Evolutionary conservation across 2,329 filamentous ascomycete species (phyloP).

Genomic region (Aspergillus niger): DNA sequence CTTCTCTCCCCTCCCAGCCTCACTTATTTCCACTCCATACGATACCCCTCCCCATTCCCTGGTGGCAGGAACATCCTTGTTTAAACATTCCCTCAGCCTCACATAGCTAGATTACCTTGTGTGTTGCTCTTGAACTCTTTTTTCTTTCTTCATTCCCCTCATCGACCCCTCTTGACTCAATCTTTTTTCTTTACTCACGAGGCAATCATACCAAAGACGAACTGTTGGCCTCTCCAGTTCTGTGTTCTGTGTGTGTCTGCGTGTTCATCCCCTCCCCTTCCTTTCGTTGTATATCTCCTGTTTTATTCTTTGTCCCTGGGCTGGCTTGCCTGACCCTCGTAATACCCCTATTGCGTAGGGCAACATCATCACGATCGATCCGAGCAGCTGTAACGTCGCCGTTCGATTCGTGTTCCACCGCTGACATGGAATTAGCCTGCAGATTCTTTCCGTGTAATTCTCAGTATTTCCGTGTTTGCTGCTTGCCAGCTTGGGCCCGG

Average conservation of each 20-base stretch:
- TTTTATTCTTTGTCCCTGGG: conserved; percentile 3
- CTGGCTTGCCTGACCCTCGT: conserved; percentile 15
- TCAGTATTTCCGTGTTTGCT: conserved; percentile 13
- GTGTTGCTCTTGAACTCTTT: conserved; percentile 3
- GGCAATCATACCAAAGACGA: not conserved
- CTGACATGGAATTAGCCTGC: conserved; percentile 22
- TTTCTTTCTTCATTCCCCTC: conserved; percentile 4
- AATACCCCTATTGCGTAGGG: conserved; percentile 27
- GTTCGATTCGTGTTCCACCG: conserved; percentile 17
- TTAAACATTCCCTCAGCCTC: not conserved
- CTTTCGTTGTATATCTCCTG: conserved; percentile 13
- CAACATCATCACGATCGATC: conserved; percentile 13
- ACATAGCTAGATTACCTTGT: conserved; percentile 6
- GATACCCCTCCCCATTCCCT: not conserved
- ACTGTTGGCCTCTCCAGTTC: not conserved
- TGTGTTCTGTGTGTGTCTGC: conserved; percentile 3
- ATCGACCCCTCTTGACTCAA: not conserved
- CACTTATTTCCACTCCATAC: not conserved
- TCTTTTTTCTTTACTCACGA: not conserved
- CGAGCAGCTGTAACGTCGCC: conserved; percentile 20
- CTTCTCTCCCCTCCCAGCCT: conserved; percentile 10
- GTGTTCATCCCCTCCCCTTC: not conserved
- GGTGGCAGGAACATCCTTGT: not conserved
- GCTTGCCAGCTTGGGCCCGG: not conserved
- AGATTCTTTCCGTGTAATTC: conserved; percentile 22